Evolutionary conservation across 2,329 filamentous ascomycete genomes (phyloP).

Genomic region (Sporothrix inflata): DNA sequence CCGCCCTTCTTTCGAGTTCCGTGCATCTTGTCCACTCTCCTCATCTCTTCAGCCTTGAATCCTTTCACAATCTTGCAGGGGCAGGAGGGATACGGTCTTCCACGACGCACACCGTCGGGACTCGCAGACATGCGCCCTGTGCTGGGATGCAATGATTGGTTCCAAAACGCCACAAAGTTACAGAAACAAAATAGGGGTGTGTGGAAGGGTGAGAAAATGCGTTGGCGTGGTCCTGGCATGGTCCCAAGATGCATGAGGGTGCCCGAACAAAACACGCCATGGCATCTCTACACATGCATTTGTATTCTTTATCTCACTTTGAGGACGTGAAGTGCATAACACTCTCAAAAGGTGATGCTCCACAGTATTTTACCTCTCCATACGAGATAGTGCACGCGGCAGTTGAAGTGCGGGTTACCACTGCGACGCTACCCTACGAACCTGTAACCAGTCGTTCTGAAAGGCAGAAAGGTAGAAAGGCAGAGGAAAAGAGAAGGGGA

Average conservation of each 20-base stretch:
- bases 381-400: neutral
- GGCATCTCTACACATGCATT: neutral
- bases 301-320: neutral
- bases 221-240: neutral
- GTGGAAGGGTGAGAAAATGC: neutral
- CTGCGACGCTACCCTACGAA: neutral
- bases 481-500: neutral
- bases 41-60: neutral
- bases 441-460: neutral
- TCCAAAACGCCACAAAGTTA: constrained; percentile 9
- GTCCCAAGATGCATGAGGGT: neutral
- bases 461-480: neutral
- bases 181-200: neutral
- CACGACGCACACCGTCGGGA: neutral
- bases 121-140: neutral
- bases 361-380: neutral
- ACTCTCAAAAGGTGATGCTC: neutral
- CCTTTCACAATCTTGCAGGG: neutral
- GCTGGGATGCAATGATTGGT: constrained; percentile 10
- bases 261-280: neutral
- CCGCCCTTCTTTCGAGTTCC: neutral
- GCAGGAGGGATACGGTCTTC: neutral
- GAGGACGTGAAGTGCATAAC: neutral
- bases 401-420: neutral
- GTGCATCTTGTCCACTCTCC: neutral